Evolutionary conservation across 164 flowering plant species (phyloP).

Genomic region (Annona cherimola): DNA sequence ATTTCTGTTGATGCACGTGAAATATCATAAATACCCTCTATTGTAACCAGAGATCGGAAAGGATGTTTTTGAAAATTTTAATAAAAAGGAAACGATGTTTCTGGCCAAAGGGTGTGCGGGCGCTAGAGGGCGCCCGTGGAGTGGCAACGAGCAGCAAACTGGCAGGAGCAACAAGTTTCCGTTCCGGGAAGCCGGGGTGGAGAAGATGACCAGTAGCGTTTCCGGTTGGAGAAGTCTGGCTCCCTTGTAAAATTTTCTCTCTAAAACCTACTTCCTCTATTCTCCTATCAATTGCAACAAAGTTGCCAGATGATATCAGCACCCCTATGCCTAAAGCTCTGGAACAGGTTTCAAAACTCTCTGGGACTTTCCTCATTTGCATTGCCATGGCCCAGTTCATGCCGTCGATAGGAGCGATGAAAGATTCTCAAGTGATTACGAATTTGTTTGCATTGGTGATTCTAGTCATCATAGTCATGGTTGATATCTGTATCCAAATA

Average conservation of each 20-base stretch:
- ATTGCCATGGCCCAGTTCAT: slow-evolving; percentile 49
- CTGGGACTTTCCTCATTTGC: slow-evolving; percentile 46
- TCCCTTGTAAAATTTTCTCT: slow-evolving; percentile 51
- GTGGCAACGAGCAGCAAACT: no score
- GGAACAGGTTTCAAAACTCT: slow-evolving; percentile 60
- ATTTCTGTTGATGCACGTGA: no score
- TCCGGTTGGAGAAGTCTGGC: slow-evolving; percentile 30
- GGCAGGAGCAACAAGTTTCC: no score
- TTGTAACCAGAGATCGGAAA: no score
- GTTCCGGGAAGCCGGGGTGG: no score
- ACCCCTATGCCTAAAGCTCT: slow-evolving; percentile 46
- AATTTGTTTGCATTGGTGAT: slow-evolving; percentile 54
- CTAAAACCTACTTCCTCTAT: slow-evolving; percentile 57
- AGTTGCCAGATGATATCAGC: slow-evolving; percentile 57
- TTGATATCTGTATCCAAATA: slow-evolving; percentile 48
- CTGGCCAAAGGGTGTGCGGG: no score
- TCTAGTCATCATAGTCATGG: slow-evolving; percentile 45
- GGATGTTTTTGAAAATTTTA: no score
- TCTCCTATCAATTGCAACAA: slow-evolving; percentile 40
- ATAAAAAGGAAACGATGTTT: no score
- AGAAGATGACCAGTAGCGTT: no score
- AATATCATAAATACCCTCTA: no score
- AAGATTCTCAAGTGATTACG: slow-evolving; percentile 28
- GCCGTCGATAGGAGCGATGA: slow-evolving; percentile 57
- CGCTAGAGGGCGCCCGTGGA: no score